Evolutionary conservation across 2,329 filamentous ascomycete species (phyloP), one percentile per base, ranked within the genome.

Genomic region (Drechslerella dactyloides): DNA sequence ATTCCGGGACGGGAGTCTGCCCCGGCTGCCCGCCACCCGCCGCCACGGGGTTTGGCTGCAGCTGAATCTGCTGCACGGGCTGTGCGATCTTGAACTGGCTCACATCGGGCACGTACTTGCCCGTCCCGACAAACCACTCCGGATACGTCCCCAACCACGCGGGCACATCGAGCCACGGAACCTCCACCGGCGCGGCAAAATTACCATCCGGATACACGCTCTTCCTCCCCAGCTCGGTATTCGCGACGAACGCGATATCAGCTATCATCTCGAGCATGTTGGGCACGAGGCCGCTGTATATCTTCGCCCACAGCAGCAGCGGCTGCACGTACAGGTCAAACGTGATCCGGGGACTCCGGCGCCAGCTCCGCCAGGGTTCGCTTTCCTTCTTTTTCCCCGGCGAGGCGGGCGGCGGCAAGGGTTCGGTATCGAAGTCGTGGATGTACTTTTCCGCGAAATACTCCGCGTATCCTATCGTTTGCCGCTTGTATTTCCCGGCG

Each of bases 111-210:
- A 33, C 27, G 8, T 33, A 33, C 1, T n/a, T 23, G n/a, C 19
- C 42, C 27, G 4, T 5, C 21, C 27, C 27, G 6, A 8, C 21
- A 17, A n/a, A 23, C 27, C 27, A 50, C 30, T 68, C 63, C 24
- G 63, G 63, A 33, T 68, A 68, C 13, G 37, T 8, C 21, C 60
- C 50, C 8, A 60, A 15, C 63, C 63, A 68, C 0, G 17, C 2
- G 19, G 60, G 13, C 15, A 37, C 21, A 48, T 61, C 27, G 27
- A 33, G 27, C 37, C 19, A 23, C 27, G 21, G 4, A 40, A 35
- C 2, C 8, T 5, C 1, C 3, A 35, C 42, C 1, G 48, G 40
- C 17, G 55, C 17, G 6, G 11, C 55, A n/a, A 60, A 68, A 24
- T 61, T 4, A 2, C 55, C 19, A 23, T 68, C 63, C 2, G 63